Evolutionary conservation across 331 rosid species (phyloP).

Genomic region (Malus hybrid): DNA sequence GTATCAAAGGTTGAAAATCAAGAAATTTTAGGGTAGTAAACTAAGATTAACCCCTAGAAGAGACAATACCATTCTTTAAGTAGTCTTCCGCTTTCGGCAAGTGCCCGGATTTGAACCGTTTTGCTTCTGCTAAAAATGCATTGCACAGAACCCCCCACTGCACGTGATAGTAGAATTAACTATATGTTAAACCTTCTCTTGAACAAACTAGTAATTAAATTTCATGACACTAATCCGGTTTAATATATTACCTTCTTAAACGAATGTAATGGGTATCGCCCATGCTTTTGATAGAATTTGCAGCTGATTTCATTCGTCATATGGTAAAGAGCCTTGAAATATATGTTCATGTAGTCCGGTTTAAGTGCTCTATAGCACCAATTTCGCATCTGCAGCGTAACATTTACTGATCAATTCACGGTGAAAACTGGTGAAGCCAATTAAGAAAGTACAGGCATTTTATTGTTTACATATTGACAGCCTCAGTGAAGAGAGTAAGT

Average conservation of each 20-base stretch:
- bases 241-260: slow-evolving; percentile 25
- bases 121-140: slow-evolving; percentile 52
- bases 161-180: not conserved
- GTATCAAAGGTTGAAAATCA: too few relatives aligned
- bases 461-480: slow-evolving; percentile 34
- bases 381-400: slow-evolving; percentile 43
- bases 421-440: not conserved
- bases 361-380: slow-evolving; percentile 17
- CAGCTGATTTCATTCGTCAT: slow-evolving; percentile 36
- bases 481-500: slow-evolving; percentile 41
- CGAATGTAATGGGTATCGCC: slow-evolving; percentile 39
- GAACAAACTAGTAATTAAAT: not conserved
- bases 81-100: slow-evolving; percentile 46
- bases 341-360: slow-evolving; percentile 44
- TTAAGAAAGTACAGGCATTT: not conserved
- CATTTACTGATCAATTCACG: not conserved
- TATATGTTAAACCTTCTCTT: not conserved
- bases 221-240: not conserved
- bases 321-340: slow-evolving; percentile 31
- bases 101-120: slow-evolving; percentile 37
- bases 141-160: slow-evolving; percentile 46
- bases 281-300: slow-evolving; percentile 28
- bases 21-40: too few relatives aligned
- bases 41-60: too few relatives aligned
- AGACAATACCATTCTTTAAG: slow-evolving; percentile 40